Conservation (phyloP, 331 rosid species). For the Arachis monticola region DNA sequence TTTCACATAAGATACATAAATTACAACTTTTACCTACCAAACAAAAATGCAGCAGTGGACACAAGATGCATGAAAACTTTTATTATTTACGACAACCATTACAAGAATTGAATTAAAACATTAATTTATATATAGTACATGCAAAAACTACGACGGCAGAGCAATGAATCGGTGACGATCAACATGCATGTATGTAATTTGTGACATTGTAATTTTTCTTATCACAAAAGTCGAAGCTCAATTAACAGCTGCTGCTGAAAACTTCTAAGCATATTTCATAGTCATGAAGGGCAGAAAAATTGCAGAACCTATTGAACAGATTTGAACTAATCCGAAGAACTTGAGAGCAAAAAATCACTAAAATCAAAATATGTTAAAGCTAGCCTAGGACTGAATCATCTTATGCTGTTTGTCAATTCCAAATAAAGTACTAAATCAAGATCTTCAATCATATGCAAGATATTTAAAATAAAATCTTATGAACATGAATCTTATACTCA, state of each 20-base stretch:
- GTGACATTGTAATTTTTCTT: neutral
- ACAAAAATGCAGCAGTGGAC: constrained; percentile 3
- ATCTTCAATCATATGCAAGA: constrained; percentile 29
- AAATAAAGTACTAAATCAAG: constrained; percentile 6
- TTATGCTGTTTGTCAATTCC: neutral
- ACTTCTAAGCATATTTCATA: neutral
- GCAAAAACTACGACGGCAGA: constrained; percentile 15
- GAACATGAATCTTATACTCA: constrained; percentile 49
- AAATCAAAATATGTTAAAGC: neutral
- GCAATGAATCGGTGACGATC: neutral
- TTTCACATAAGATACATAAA: neutral
- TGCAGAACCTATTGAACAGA: neutral
- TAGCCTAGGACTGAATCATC: neutral
- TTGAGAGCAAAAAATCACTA: neutral
- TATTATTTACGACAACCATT: neutral
- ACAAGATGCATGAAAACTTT: neutral
- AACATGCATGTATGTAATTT: neutral
- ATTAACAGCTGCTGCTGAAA: neutral
- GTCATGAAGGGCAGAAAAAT: neutral
- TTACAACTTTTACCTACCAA: neutral
- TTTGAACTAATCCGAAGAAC: neutral
- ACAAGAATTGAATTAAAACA: constrained; percentile 25
- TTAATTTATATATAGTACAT: neutral
- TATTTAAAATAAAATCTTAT: neutral
- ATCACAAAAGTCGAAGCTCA: neutral